Conservation (phyloP, 2,329 filamentous ascomycete genomes). For the Colletotrichum simmondsii region DNA sequence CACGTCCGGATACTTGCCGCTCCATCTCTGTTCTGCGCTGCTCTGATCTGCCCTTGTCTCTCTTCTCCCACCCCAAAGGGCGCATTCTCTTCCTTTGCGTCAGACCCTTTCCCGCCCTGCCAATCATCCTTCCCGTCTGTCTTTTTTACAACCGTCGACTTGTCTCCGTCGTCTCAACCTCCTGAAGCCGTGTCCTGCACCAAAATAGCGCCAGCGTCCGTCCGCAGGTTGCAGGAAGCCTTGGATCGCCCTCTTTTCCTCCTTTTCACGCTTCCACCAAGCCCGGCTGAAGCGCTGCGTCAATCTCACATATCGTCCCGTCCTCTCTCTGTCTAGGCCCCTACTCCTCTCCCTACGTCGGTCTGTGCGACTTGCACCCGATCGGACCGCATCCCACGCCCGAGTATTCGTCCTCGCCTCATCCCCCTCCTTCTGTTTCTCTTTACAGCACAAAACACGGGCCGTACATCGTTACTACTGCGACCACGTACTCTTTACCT, state of each 20-base stretch:
- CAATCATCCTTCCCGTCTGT: constrained; percentile 33
- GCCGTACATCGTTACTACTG: constrained; percentile 16
- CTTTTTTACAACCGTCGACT: constrained; percentile 13
- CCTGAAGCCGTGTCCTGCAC: constrained; percentile 26
- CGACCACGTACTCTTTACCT: background rate
- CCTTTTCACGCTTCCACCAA: constrained; percentile 2
- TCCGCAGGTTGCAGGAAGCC: constrained; percentile 14
- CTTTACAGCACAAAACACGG: background rate
- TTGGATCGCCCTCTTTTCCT: background rate
- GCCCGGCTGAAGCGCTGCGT: constrained; percentile 18
- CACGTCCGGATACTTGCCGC: background rate
- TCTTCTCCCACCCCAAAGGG: background rate
- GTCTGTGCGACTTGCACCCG: constrained; percentile 28
- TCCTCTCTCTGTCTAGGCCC: background rate
- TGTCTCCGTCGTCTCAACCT: constrained; percentile 29
- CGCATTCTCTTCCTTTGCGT: constrained; percentile 16
- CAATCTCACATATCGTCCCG: constrained; percentile 29
- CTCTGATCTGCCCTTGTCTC: background rate
- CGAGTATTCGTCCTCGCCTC: constrained; percentile 1
- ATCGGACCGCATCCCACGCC: constrained; percentile 16
- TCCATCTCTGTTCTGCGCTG: background rate
- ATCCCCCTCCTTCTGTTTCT: background rate
- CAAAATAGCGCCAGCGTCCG: constrained; percentile 31
- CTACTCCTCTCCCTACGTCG: constrained; percentile 23
- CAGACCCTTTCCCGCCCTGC: constrained; percentile 30